These are phyloP conservation scores for Dispira simplex DNA, from an alignment of 192 early-diverging fungal genomes.

Conservation along the genomic window DNA sequence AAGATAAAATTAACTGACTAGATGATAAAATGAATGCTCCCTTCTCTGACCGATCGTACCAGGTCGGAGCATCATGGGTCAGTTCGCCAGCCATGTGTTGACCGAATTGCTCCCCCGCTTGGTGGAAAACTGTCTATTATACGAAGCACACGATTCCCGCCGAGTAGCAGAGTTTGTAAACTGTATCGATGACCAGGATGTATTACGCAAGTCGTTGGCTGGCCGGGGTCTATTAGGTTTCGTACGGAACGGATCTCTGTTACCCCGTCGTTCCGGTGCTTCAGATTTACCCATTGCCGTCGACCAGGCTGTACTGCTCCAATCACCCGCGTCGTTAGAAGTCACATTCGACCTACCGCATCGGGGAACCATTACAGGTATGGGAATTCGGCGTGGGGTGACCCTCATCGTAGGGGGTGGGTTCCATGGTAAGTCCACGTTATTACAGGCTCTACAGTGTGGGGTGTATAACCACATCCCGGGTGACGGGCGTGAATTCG, in stretches of 20 bases:
- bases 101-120: slow-evolving; percentile 21
- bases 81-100: slow-evolving; percentile 21
- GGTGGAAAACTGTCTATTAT: slow-evolving; percentile 18
- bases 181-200: slow-evolving; percentile 32
- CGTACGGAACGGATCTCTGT: slow-evolving; percentile 30
- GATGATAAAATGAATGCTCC: background rate
- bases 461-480: slow-evolving; percentile 40
- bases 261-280: slow-evolving; percentile 31
- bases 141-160: slow-evolving; percentile 13
- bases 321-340: slow-evolving; percentile 21
- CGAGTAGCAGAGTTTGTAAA: slow-evolving; percentile 18
- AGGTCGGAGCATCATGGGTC: slow-evolving; percentile 29
- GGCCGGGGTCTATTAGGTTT: slow-evolving; percentile 25
- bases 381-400: slow-evolving; percentile 30
- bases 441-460: slow-evolving; percentile 33
- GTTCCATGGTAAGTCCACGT: slow-evolving; percentile 41
- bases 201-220: slow-evolving; percentile 21
- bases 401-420: slow-evolving; percentile 36
- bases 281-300: slow-evolving; percentile 24
- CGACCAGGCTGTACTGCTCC: slow-evolving; percentile 16
- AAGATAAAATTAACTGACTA: background rate
- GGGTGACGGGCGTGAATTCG: slow-evolving; percentile 37
- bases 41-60: background rate
- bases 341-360: slow-evolving; percentile 28
- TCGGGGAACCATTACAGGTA: slow-evolving; percentile 27